These are phyloP conservation scores for Blastocystis hominis DNA, from an alignment of 352 stramenopile species.

Conservation along the genomic window DNA sequence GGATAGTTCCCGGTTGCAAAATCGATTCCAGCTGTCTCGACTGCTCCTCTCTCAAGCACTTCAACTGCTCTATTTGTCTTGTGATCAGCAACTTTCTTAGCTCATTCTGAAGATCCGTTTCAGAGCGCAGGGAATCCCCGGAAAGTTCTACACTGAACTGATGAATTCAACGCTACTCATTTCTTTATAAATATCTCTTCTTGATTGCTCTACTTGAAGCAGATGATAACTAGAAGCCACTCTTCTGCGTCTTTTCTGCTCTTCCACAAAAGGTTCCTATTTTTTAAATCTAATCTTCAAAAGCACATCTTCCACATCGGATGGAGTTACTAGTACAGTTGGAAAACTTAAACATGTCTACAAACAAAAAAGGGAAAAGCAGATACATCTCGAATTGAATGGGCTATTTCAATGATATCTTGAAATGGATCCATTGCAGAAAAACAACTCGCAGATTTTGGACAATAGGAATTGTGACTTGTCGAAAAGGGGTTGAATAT, in stretches of 20 bases:
- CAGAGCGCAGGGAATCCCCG: neutral
- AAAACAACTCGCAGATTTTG: too few species aligned
- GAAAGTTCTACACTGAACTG: neutral
- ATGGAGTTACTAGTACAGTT: neutral
- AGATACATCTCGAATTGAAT: neutral
- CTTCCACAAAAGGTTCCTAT: neutral
- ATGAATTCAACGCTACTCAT: neutral
- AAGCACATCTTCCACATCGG: neutral
- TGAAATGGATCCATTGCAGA: neutral
- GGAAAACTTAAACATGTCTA: constrained; percentile 30
- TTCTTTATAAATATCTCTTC: neutral
- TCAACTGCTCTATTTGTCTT: neutral
- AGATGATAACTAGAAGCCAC: neutral
- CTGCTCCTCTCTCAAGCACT: neutral
- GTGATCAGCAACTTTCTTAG: neutral
- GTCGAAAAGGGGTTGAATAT: too few species aligned
- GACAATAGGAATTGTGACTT: too few species aligned
- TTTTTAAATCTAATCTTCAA: neutral
- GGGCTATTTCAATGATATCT: neutral
- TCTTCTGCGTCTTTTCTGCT: neutral
- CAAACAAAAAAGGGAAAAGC: neutral
- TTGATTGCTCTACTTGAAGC: neutral
- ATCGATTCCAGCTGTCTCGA: neutral
- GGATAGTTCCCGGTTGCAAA: neutral
- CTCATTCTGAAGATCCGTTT: neutral